phyloP scores from a whole-genome alignment of 176 grass and related monocot species.

The Musa itinerans region DNA sequence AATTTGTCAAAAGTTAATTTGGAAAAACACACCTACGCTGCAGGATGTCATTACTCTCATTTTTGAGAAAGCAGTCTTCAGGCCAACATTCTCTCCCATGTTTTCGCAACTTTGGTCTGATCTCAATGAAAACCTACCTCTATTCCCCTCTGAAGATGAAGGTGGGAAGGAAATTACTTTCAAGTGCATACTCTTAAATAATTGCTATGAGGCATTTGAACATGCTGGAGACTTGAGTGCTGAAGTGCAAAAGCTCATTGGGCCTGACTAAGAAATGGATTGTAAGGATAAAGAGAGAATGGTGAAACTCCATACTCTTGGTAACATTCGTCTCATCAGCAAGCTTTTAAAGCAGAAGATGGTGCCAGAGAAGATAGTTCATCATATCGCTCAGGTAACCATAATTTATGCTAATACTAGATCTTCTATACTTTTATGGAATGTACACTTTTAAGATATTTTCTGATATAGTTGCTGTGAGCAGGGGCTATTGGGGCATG shows the following conservation, averaged over 20 bases:
- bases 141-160: constrained; percentile 40
- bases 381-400: constrained; percentile 25
- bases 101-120: constrained; percentile 46
- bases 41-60: constrained; percentile 17
- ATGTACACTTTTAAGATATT: neutral
- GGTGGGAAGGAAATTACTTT: constrained; percentile 47
- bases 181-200: constrained; percentile 45
- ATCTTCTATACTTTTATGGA: neutral
- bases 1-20: neutral
- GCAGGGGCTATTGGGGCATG: constrained; percentile 13
- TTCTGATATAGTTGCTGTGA: neutral
- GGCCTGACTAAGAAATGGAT: constrained; percentile 42
- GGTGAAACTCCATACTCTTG: constrained; percentile 22
- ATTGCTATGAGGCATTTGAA: constrained; percentile 54
- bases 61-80: constrained; percentile 21
- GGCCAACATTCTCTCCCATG: constrained; percentile 53
- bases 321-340: constrained; percentile 22
- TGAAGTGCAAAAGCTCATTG: constrained; percentile 30
- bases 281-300: constrained; percentile 26
- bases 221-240: constrained; percentile 31
- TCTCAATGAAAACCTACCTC: constrained; percentile 40
- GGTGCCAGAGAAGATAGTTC: constrained; percentile 26
- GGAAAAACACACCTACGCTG: neutral
- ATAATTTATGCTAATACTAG: neutral
- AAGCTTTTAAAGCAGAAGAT: constrained; percentile 25